A percentile compares a stretch with the other conserved stretches of the same genome.
These are phyloP conservation scores for Plantago lanceolata DNA, from an alignment of 305 asterid genomes.

Conservation along the genomic window DNA sequence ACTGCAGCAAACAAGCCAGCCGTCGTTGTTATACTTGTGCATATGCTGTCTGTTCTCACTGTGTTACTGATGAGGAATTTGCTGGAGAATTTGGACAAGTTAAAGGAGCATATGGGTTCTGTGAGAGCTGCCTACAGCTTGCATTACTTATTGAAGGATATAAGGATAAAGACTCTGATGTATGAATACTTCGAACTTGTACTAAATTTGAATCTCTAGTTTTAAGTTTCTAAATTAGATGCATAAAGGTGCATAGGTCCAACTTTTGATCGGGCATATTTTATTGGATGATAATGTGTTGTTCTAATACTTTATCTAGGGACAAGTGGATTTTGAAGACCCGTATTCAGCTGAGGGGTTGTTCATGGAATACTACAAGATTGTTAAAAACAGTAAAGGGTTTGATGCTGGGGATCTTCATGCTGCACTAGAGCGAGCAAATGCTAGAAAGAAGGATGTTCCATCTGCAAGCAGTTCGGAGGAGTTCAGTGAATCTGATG, in stretches of 20 bases:
- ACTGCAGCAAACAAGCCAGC: constrained; percentile 40
- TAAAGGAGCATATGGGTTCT: constrained; percentile 69
- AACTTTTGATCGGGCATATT: not conserved
- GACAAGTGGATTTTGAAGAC: constrained; percentile 58
- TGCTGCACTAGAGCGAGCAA: constrained; percentile 41
- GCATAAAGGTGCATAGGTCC: not conserved
- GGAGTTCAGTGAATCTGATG: constrained; percentile 33
- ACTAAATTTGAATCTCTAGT: constrained; percentile 2
- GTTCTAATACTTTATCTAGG: constrained; percentile 43
- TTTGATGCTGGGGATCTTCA: constrained; percentile 36
- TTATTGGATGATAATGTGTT: no score
- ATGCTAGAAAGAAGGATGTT: constrained; percentile 24
- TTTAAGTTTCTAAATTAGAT: not conserved
- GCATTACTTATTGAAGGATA: constrained; percentile 63
- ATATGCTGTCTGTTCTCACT: constrained; percentile 50
- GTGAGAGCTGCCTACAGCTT: constrained; percentile 55
- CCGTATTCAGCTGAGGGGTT: constrained; percentile 66
- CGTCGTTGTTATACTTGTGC: constrained; percentile 67
- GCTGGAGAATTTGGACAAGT: constrained; percentile 34
- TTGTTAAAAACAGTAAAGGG: constrained; percentile 43
- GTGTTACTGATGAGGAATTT: constrained; percentile 26
- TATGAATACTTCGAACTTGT: constrained; percentile 17
- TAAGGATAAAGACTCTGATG: constrained; percentile 54
- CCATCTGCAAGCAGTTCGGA: constrained; percentile 37
- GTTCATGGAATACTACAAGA: constrained; percentile 63